phyloP scores from a whole-genome alignment of 1,284 basidiomycete genomes.

The Puccinia hordei region DNA sequence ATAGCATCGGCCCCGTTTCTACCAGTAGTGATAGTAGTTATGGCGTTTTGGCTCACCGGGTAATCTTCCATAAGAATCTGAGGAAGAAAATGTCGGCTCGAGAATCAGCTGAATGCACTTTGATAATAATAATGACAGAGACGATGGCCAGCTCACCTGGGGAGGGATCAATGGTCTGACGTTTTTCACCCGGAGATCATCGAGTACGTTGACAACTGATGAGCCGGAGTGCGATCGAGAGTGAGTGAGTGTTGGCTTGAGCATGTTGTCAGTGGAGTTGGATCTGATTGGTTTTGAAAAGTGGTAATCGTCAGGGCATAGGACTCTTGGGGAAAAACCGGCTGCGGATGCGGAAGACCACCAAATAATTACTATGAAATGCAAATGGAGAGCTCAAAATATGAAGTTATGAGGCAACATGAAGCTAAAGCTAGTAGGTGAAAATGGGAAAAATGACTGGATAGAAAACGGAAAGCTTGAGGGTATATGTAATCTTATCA shows the following conservation, averaged over 20 bases:
- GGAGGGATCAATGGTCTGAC: slow-evolving; percentile 80
- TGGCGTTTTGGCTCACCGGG: slow-evolving; percentile 55
- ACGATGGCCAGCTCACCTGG: slow-evolving; percentile 43
- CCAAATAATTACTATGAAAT: too few relatives aligned
- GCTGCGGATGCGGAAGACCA: too few relatives aligned
- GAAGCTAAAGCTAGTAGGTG: too few relatives aligned
- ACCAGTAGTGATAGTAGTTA: slow-evolving; percentile 55
- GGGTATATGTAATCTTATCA: too few relatives aligned
- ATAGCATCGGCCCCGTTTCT: slow-evolving; percentile 66
- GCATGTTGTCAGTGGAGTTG: neutral
- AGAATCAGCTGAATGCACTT: neutral
- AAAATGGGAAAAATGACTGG: too few relatives aligned
- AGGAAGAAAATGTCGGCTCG: neutral
- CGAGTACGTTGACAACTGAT: slow-evolving; percentile 61
- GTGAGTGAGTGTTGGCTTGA: slow-evolving; percentile 13
- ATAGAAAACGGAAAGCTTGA: too few relatives aligned
- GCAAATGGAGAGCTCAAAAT: too few relatives aligned
- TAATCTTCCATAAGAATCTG: slow-evolving; percentile 30
- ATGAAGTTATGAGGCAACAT: too few relatives aligned
- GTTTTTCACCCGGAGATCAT: slow-evolving; percentile 81
- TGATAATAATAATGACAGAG: neutral
- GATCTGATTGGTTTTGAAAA: neutral
- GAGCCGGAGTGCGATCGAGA: slow-evolving; percentile 31
- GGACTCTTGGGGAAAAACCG: too few relatives aligned
- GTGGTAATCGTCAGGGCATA: too few relatives aligned